Base-by-base conservation (phyloP, 2,329 filamentous ascomycete genomes). In the Fusarium napiforme region DNA sequence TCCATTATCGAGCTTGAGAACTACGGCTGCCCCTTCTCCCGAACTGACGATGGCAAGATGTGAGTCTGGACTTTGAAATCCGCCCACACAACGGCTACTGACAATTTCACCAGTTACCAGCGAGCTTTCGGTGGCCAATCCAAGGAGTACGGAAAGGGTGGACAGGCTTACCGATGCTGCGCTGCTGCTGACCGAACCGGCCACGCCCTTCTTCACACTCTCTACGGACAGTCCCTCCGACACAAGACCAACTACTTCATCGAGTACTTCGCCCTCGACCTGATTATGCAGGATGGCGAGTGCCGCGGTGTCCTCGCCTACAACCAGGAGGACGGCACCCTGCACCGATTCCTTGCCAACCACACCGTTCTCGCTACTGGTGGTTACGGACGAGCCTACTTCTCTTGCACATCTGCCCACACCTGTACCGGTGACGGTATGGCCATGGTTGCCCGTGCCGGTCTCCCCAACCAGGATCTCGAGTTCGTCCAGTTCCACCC, bases 211-310 rank as follows among this genome's bases (percentile, higher is more conserved):
- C 91, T 99, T 59, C 96, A 99, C 89, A 99, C 96, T 32, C 93
- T 99, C 76, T 99, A 98, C 85, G 96, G 96, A 79, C 96, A 98
- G 87, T 98, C 95, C 60, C 90, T 98, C 71, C 90, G 94, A 82
- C 95, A 98, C 89, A 97, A 98, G 89, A 98, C 96, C 81, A 98
- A 98, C 88, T 99, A 98, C 90, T 98, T 99, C 86, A 98, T 99
- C 84, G 96, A 98, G 86, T 98, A 95, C 89, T 99, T 98, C 83
- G 96, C 95, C 79, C 90, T 97, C 77, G 96, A 98, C 82, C 87
- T 98, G 84, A 93, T 99, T 80, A 98, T 98, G 96, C 93, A 98
- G 86, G 93, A 97, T 79, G 96, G 96, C 70, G 93, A 96, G 84
- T 98, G 96, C 88, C 95, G 95, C 77, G 96, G 96, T 90, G 93